These are phyloP conservation scores for Dipteronia dyeriana DNA, from an alignment of 345 rosid genomes.

Conservation along the genomic window DNA sequence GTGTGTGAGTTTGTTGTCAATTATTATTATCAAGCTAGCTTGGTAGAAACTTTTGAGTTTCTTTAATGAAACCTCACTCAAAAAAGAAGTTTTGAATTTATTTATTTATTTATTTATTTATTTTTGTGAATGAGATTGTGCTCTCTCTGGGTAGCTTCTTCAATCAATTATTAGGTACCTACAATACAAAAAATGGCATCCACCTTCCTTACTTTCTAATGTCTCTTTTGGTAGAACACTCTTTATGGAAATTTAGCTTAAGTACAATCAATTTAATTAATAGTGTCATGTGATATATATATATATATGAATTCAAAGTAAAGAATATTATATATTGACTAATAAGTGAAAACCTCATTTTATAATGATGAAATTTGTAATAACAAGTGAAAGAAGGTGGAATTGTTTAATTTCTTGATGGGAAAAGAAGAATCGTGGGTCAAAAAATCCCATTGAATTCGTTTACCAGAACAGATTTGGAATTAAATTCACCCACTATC, in stretches of 20 bases:
- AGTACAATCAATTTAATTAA: neutral
- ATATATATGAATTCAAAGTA: no score
- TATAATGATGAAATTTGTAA: no score
- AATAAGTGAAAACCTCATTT: no score
- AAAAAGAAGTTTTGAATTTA: neutral
- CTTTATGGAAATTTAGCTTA: no score
- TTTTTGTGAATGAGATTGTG: neutral
- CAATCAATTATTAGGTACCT: neutral
- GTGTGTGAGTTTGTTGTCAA: neutral
- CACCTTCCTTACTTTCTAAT: neutral
- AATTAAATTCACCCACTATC: constrained; percentile 12
- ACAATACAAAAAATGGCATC: neutral
- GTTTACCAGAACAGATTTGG: constrained; percentile 19
- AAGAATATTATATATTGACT: no score
- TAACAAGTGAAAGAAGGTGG: neutral
- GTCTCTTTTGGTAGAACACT: neutral
- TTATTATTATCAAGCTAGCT: neutral
- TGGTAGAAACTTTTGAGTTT: neutral
- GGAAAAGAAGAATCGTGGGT: neutral
- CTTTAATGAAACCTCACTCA: neutral
- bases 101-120: neutral
- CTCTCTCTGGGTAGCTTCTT: neutral
- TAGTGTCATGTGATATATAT: neutral
- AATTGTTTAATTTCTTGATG: neutral
- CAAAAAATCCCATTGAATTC: constrained; percentile 10